Evolutionary conservation across 1,284 basidiomycete genomes (phyloP).

Genomic region (Pseudozyma hubeiensis): DNA sequence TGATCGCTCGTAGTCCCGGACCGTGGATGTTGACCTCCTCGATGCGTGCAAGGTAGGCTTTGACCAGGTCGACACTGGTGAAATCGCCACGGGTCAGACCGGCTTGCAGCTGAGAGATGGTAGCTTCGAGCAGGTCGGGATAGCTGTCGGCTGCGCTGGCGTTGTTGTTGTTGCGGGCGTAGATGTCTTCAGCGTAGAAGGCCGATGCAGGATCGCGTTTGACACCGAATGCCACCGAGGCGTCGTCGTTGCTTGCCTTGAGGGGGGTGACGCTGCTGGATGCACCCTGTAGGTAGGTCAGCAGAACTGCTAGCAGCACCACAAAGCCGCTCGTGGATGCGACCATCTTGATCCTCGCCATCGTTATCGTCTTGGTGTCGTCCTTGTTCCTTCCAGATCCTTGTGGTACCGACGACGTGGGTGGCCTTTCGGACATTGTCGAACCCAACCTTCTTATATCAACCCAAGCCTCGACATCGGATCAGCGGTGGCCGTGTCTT

Average conservation of each 20-base stretch:
- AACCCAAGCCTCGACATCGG: no score
- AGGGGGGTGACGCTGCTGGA: not conserved
- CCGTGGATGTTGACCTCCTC: conserved; percentile 75
- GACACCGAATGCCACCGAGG: not conserved
- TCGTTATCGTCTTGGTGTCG: not conserved
- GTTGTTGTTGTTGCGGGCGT: no score
- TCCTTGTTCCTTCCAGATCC: not conserved
- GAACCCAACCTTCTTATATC: not conserved
- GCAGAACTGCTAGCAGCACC: conserved; percentile 10
- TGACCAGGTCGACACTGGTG: conserved; percentile 29
- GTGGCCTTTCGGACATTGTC: not conserved
- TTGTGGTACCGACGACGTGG: not conserved
- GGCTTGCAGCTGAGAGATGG: conserved; percentile 22
- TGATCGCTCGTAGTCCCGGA: conserved; percentile 75
- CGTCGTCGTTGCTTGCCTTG: not conserved
- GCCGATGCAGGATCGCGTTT: not conserved
- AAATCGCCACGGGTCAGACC: conserved; percentile 19
- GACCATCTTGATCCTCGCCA: conserved; percentile 9
- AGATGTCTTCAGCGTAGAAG: not conserved
- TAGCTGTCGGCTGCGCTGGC: not conserved
- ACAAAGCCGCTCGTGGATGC: conserved; percentile 13
- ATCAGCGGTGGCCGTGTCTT: no score
- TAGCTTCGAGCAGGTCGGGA: conserved; percentile 40
- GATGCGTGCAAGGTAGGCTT: conserved; percentile 78
- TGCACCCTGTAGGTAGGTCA: conserved; percentile 12